phyloP scores from a whole-genome alignment of 1,284 basidiomycete species.

The Rhodofomes roseus region DNA sequence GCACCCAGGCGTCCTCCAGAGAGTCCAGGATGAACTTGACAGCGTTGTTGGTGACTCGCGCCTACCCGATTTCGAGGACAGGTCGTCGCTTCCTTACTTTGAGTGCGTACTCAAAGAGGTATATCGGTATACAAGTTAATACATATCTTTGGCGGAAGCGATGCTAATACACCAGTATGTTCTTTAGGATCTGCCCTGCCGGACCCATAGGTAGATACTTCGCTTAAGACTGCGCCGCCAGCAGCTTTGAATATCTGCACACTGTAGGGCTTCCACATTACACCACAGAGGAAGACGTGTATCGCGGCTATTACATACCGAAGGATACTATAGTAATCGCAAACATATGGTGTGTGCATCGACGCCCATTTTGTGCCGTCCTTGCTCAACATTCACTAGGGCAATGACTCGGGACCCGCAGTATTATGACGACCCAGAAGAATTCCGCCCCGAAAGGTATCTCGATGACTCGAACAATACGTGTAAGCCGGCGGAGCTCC shows the following conservation, averaged over 20 bases:
- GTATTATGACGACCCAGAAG: slow-evolving; percentile 23
- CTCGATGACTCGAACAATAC: slow-evolving; percentile 17
- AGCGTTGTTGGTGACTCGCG: slow-evolving; percentile 7
- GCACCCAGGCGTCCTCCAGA: slow-evolving; percentile 7
- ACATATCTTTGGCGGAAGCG: neutral
- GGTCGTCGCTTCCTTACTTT: slow-evolving; percentile 5
- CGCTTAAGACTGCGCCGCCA: neutral
- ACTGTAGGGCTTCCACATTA: neutral
- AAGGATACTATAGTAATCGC: slow-evolving; percentile 28
- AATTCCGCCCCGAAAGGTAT: slow-evolving; percentile 31
- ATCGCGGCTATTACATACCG: neutral
- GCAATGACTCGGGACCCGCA: slow-evolving; percentile 26
- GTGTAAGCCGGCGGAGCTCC: slow-evolving; percentile 13
- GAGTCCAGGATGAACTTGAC: slow-evolving; percentile 10
- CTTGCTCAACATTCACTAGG: slow-evolving; percentile 16
- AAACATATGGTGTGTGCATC: slow-evolving; percentile 39
- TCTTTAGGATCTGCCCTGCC: neutral
- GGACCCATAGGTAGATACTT: neutral
- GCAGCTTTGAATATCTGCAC: neutral
- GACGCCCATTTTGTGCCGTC: too few species aligned
- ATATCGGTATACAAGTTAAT: slow-evolving; percentile 12
- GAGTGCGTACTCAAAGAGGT: slow-evolving; percentile 7
- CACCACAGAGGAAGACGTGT: neutral
- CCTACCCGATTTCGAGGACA: slow-evolving; percentile 15
- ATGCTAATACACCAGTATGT: too few species aligned